These are phyloP conservation scores for Macrocybe gigantea DNA, from an alignment of 768 basidiomycete species.

Conservation along the genomic window DNA sequence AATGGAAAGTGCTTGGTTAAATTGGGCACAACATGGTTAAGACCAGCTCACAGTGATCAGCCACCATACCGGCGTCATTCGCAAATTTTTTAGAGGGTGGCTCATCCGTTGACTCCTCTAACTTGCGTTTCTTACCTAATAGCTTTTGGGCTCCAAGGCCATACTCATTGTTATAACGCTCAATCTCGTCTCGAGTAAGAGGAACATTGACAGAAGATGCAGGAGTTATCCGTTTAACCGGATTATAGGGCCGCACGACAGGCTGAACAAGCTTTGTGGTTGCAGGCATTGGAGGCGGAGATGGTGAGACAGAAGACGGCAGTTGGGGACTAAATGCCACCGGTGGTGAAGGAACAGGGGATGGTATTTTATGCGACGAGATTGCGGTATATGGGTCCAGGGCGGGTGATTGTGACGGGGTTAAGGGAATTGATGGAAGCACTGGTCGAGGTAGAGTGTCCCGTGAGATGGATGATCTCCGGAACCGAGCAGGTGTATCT, in stretches of 20 bases:
- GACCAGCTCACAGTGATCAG: slow-evolving; percentile 66
- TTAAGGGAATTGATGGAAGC: slow-evolving; percentile 18
- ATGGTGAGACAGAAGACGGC: slow-evolving; percentile 22
- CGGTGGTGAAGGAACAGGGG: slow-evolving; percentile 9
- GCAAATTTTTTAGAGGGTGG: slow-evolving; percentile 47
- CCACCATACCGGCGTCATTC: slow-evolving; percentile 69
- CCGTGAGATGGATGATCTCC: slow-evolving; percentile 23
- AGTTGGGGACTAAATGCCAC: slow-evolving; percentile 7
- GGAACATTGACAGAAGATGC: slow-evolving; percentile 59
- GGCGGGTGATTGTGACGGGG: slow-evolving; percentile 17
- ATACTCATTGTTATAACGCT: slow-evolving; percentile 49
- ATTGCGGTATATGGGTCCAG: slow-evolving; percentile 30
- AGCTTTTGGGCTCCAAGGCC: slow-evolving; percentile 33
- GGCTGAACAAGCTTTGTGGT: slow-evolving; percentile 5
- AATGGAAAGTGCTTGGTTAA: slow-evolving; percentile 2
- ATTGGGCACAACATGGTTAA: not conserved
- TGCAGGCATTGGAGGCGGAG: slow-evolving; percentile 24
- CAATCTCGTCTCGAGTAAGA: slow-evolving; percentile 56
- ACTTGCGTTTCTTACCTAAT: slow-evolving; percentile 10
- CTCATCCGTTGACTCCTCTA: slow-evolving; percentile 26
- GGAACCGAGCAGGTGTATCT: slow-evolving; percentile 25
- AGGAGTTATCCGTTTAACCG: slow-evolving; percentile 54
- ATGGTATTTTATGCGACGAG: slow-evolving; percentile 25
- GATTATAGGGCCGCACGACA: slow-evolving; percentile 55
- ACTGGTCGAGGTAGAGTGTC: slow-evolving; percentile 22